phyloP scores from a whole-genome alignment of 1,284 basidiomycete species.

The Wolfiporia cocos region DNA sequence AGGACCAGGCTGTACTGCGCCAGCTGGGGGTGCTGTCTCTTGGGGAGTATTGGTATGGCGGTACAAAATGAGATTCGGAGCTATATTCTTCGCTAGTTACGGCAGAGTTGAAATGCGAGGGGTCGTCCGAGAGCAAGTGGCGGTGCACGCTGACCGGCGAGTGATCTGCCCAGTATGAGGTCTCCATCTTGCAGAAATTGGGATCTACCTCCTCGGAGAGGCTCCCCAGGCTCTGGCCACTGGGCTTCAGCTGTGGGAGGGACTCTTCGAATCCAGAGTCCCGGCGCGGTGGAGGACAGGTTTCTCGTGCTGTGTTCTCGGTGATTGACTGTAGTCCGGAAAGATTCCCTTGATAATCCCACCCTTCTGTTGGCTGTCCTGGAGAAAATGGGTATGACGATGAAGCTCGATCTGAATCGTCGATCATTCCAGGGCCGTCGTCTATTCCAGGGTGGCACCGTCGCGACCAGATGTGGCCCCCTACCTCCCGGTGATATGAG shows the following conservation, averaged over 20 bases:
- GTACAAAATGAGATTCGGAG: neutral
- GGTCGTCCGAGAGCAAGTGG: conserved; percentile 2
- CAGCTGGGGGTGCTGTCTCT: conserved; percentile 5
- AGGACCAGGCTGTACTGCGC: conserved; percentile 6
- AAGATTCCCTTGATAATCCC: conserved; percentile 13
- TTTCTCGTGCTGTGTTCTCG: conserved; percentile 5
- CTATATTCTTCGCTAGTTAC: neutral
- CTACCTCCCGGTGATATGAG: no score
- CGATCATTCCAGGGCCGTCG: neutral
- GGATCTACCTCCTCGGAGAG: conserved; percentile 7
- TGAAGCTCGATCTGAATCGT: neutral
- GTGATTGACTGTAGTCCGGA: conserved; percentile 1
- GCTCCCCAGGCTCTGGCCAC: conserved; percentile 1
- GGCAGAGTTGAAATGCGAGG: conserved; percentile 2
- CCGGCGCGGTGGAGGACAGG: conserved; percentile 15
- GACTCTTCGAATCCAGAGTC: conserved; percentile 20
- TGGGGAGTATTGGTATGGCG: neutral
- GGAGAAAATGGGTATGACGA: neutral
- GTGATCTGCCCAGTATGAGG: conserved; percentile 14
- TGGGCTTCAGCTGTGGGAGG: conserved; percentile 8
- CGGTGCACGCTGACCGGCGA: conserved; percentile 16
- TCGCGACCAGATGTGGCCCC: no score
- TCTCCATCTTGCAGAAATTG: conserved; percentile 13
- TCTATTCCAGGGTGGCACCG: no score
- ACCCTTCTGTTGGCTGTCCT: conserved; percentile 2